Percentiles rank a stretch among this genome's conserved stretches.
Evolutionary conservation across 768 basidiomycete species (phyloP).

Genomic region (Tephrocybe sp.): DNA sequence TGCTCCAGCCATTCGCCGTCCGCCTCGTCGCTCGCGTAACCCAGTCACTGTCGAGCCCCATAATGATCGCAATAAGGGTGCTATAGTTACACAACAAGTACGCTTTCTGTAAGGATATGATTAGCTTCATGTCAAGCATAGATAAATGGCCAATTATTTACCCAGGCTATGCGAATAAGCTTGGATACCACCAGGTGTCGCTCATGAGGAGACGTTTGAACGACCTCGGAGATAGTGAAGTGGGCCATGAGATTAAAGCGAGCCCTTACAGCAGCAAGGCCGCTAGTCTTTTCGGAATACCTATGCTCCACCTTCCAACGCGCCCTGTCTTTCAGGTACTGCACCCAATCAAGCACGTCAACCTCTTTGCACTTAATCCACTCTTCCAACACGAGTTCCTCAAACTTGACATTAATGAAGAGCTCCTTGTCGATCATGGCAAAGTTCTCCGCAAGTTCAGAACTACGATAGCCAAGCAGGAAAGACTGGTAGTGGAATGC

Average conservation of each 20-base stretch:
- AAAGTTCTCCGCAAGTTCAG: constrained; percentile 71
- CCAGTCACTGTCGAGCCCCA: constrained; percentile 69
- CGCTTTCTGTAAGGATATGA: constrained; percentile 62
- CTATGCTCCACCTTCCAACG: constrained; percentile 63
- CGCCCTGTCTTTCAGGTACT: constrained; percentile 74
- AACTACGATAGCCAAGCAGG: constrained; percentile 60
- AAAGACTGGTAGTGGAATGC: constrained; percentile 63
- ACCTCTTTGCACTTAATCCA: constrained; percentile 63
- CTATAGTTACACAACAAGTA: constrained; percentile 77
- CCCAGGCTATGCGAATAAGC: constrained; percentile 85
- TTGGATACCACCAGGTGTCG: constrained; percentile 67
- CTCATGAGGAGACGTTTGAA: constrained; percentile 66
- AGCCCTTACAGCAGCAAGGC: constrained; percentile 70
- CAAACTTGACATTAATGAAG: constrained; percentile 81
- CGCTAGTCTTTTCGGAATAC: constrained; percentile 60
- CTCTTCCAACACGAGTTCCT: constrained; percentile 78
- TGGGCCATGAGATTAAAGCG: constrained; percentile 84
- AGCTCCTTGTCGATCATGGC: constrained; percentile 87
- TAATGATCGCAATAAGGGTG: constrained; percentile 75
- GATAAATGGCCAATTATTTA: constrained; percentile 26
- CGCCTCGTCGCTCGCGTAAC: constrained; percentile 66
- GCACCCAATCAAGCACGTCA: constrained; percentile 79
- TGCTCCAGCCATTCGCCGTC: constrained; percentile 44
- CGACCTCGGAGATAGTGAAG: constrained; percentile 79
- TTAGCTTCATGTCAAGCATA: constrained; percentile 1